phyloP scores from a whole-genome alignment of 805 yeast genomes.

The Maudiozyma serrabonitensis region DNA sequence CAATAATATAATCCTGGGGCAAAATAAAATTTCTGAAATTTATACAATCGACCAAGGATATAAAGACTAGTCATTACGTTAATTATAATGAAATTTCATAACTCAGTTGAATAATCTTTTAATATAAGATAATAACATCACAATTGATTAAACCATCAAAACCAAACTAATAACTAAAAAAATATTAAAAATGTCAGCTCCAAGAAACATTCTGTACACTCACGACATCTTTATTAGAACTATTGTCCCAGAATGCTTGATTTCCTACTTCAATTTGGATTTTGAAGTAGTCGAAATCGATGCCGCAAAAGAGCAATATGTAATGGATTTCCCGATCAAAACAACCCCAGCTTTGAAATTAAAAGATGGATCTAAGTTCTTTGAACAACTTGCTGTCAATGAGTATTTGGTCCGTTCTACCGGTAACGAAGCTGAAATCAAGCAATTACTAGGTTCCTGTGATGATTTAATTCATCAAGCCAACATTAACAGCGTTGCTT shows the following conservation, averaged over 20 bases:
- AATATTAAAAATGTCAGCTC: background rate
- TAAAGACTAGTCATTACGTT: too few relatives aligned
- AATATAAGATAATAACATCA: too few relatives aligned
- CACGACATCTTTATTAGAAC: background rate
- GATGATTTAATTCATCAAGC: slow-evolving; percentile 43
- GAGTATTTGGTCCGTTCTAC: slow-evolving; percentile 35
- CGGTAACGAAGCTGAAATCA: slow-evolving; percentile 24
- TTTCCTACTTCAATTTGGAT: background rate
- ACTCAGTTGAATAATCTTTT: too few relatives aligned
- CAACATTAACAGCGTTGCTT: slow-evolving; percentile 41
- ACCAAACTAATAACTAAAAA: background rate
- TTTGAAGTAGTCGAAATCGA: background rate
- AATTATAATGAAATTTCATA: too few relatives aligned
- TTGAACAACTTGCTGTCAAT: slow-evolving; percentile 24
- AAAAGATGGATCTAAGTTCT: background rate
- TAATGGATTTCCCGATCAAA: background rate
- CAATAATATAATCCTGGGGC: too few relatives aligned
- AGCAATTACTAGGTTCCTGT: slow-evolving; percentile 47
- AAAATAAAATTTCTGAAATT: too few relatives aligned
- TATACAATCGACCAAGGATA: too few relatives aligned
- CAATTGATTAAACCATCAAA: too few relatives aligned
- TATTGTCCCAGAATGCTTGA: background rate
- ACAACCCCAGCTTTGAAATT: background rate
- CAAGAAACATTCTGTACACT: background rate
- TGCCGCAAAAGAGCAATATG: background rate